Base-by-base conservation (phyloP, 1,284 basidiomycete species). In the Thelephora terrestris region DNA sequence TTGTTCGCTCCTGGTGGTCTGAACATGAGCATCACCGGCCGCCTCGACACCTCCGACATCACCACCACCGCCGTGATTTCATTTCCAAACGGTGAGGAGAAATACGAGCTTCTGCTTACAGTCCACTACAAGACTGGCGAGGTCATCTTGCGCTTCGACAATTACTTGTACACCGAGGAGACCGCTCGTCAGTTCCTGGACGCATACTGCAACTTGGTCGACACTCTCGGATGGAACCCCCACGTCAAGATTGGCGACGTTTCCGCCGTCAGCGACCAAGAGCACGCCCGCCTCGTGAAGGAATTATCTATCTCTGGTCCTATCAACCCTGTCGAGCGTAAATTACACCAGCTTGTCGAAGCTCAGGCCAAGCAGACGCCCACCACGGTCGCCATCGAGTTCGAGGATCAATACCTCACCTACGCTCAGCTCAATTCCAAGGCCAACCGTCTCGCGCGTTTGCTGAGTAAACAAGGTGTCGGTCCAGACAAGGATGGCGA, bases 31-130 rank as follows among this genome's bases (percentile, higher is more conserved):
- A 58, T 53, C 5, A 53, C 62, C 18, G 53, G 54, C 25, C 57
- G 58, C 12, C 47, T 60, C 18, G 50, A 52, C 27, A 47, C 12
- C 35, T 57, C 52, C 32, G 16, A 57, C 40, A 16, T 39, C 21
- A 53, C 61, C 7, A 35, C 46, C 9, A 7, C 50, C 25, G 58
- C 56, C 29, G 25, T 34, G 4, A 32, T 57, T 24, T 48, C 53
- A 6, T 50, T 61, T 16, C 60, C 61, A 25, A 61, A 61, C 5
- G 57, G 60, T 17, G 53, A 61, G 23, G 59, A 63, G 29, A 55
- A 57, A 20, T 62, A 62, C 14, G 60, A 61, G 47, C 53, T 62
- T 40, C 45, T 63, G 38, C 60, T 61, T 34, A 63, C 60, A 1
- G 60, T 60, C 3, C 52, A 63, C 39, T 50, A 58, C 5, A 57